Evolutionary conservation across 257 asterid species (phyloP).

Genomic region (Solanum paucissectum): DNA sequence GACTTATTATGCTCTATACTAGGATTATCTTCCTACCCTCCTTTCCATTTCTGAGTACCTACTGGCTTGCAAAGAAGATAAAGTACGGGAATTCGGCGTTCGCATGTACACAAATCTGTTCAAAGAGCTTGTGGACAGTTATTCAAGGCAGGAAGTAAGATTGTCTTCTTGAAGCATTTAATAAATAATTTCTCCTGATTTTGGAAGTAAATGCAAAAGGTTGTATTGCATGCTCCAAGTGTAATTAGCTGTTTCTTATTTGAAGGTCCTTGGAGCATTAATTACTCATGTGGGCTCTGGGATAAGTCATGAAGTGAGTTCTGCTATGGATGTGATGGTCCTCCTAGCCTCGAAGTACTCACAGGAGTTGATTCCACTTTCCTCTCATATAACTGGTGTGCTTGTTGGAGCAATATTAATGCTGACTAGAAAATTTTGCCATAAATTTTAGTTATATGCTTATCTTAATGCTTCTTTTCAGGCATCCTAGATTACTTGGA

Average conservation of each 20-base stretch:
- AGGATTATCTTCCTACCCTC: conserved; percentile 67
- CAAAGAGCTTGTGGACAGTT: conserved; percentile 53
- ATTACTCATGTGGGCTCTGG: conserved; percentile 84
- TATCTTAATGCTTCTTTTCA: conserved; percentile 16
- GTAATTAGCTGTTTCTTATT: neutral
- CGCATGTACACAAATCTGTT: conserved; percentile 59
- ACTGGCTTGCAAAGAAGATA: conserved; percentile 73
- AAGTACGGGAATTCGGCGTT: conserved; percentile 51
- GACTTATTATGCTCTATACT: conserved; percentile 17
- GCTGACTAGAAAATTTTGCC: neutral
- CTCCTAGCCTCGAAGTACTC: conserved; percentile 51
- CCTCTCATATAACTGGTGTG: conserved; percentile 66
- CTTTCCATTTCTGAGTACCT: conserved; percentile 61
- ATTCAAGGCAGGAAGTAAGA: conserved; percentile 82
- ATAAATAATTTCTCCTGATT: neutral
- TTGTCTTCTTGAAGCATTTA: conserved; percentile 1
- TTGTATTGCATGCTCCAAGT: conserved; percentile 11
- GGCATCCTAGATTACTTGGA: conserved; percentile 90
- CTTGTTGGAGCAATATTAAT: neutral
- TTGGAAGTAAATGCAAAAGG: neutral
- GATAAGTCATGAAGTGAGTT: conserved; percentile 50
- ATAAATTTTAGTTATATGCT: neutral
- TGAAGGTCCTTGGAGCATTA: conserved; percentile 79
- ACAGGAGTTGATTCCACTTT: conserved; percentile 58
- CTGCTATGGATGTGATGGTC: conserved; percentile 70